Base-by-base conservation (phyloP, 2,329 filamentous ascomycete species). In the Xylariales sp. region DNA sequence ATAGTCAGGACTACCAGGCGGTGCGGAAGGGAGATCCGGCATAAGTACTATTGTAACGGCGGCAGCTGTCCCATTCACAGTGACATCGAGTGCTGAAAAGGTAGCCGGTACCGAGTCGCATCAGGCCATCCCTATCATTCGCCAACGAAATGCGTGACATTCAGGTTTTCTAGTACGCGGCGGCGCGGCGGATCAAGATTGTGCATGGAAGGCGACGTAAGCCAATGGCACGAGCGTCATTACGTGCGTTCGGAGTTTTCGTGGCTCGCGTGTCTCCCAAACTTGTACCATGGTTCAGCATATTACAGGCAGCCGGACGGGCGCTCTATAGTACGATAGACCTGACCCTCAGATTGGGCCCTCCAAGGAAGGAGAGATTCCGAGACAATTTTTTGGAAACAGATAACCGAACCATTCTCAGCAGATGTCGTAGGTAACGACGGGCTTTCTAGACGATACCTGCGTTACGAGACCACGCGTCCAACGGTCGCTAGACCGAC, bases 241-340 rank as follows among this genome's bases (percentile, higher is more conserved):
- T 69, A 60, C 62, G 57, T 67, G 64, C 64, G 64, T 69, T 67
- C 67, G 64, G 64, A 59, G 41, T 49, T 67, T 64, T 64, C 46
- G 61, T 64, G 57, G 23, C 53, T 67, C 61, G 61, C 64, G 57
- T 67, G 55, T 59, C 50, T 62, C 57, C 54, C 46, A 48, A 67
- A 54, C 43, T 59, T 36, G 57, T 64, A 61, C 61, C 67, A 67
- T 65, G 62, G 65, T 67, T 67, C 57, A 23, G 32, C 63, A 63
- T 43, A 39, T 49, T 30, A 56, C 49, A 56, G 43, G 62, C 9
- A 36, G 36, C n/a, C 12, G 46, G 39, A 23, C 54, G 36, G 6
- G 57, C 39, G n/a, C 50, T 34, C 28, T 55, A n/a, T n/a, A n/a
- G n/a, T n/a, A 36, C 48, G 34, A 53, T 58, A 41, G 41, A 60